A percentile compares a stretch with the other conserved stretches of the same genome.
Evolutionary conservation across 768 basidiomycete species (phyloP).

Genomic region (Suillus tomentosus): DNA sequence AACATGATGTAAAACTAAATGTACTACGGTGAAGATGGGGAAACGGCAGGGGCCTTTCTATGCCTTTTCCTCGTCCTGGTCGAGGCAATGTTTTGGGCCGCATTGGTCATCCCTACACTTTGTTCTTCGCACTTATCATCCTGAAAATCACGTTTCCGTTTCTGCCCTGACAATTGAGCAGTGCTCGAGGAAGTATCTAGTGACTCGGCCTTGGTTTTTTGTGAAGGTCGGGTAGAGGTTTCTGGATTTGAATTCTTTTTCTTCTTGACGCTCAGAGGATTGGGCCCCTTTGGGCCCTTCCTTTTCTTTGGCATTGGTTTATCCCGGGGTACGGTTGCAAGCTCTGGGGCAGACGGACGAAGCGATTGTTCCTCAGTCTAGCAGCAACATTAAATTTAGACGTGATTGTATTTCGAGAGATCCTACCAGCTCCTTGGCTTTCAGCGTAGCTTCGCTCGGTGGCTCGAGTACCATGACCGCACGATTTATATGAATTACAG

Average conservation of each 20-base stretch:
- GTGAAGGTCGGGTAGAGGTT: background rate
- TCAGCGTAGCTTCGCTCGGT: constrained; percentile 75
- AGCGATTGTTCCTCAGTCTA: constrained; percentile 69
- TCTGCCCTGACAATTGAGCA: constrained; percentile 16
- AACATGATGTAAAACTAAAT: background rate
- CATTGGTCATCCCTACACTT: background rate
- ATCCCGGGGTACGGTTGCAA: constrained; percentile 41
- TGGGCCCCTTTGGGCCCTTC: constrained; percentile 83
- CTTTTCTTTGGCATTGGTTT: constrained; percentile 48
- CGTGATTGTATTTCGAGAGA: background rate
- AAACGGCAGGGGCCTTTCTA: constrained; percentile 10
- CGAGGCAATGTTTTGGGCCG: background rate
- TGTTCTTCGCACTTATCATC: constrained; percentile 1
- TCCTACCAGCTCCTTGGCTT: constrained; percentile 63
- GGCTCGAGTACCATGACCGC: constrained; percentile 94
- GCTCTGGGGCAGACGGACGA: constrained; percentile 52
- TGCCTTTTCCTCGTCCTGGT: constrained; percentile 29
- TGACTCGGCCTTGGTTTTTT: background rate
- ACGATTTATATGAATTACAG: constrained; percentile 88
- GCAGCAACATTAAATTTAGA: background rate
- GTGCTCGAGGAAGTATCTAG: background rate
- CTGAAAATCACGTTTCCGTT: constrained; percentile 17
- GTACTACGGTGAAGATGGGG: background rate
- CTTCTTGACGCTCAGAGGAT: constrained; percentile 92
- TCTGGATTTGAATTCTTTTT: constrained; percentile 60